Base-by-base conservation (phyloP, 2,329 filamentous ascomycete genomes). In the Hymenoscyphus scutula region DNA sequence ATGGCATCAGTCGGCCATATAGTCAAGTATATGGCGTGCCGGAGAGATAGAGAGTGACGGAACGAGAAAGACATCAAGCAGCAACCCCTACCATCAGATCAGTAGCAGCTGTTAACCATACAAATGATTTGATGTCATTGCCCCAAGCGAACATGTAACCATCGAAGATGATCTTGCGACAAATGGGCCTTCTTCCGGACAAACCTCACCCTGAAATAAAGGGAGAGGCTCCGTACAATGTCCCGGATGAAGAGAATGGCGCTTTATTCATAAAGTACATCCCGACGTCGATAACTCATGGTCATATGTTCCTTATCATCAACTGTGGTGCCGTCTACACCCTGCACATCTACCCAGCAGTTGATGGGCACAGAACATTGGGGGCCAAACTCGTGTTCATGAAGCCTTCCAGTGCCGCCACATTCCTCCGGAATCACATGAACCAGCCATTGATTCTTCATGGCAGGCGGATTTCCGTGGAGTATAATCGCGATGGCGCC, bases 401-500 rank as follows among this genome's bases (percentile, higher is more conserved):
- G 37, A 19, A 37, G 19, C 37, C 56, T 29, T 27, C n/a, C 37
- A 15, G 23, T 5, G 56, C 56, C 15, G 56, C 34, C 17, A 15
- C 6, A 7, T 58, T 48, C 37, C 11, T 45, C 3, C 34, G 11
- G 19, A 13, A 30, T 13, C 27, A 32, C 54, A 32, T 15, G 7
- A 4, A 11, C 5, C 15, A 27, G 2, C 25, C 25, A 10, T 11
- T 53, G 3, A 5, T 13, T 15, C 51, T 56, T 19, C n/a, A 30
- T 34, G 29, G n/a, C 11, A 8, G 19, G 5, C 4, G 15, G 4
- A 23, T 56, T 6, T n/a, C 29, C 25, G 19, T 56, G 3, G 10
- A 23, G 10, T 59, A 56, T 17, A 64, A 58, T 34, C 30, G 59
- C 1, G 7, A 56, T 29, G 59, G 62, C n/a, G 34, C 55, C 13